Evolutionary conservation across 257 asterid genomes (phyloP), one percentile per base, ranked within the genome.

Genomic region (Forsythia viridissima): DNA sequence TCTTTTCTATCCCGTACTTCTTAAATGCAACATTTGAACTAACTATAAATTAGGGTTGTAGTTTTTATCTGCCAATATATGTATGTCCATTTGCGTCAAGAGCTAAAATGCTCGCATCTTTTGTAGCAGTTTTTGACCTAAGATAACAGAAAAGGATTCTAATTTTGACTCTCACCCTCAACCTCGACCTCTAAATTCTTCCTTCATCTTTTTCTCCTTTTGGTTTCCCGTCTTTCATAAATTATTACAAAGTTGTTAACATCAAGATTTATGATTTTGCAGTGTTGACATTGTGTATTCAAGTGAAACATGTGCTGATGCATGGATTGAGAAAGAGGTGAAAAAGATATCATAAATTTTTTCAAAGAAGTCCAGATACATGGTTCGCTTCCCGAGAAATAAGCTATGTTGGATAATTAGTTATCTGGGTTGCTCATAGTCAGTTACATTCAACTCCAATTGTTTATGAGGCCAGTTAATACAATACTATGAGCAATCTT

Each of bases 261-360:
- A 24, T 81, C 70, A 24, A 71, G 73, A 46, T 65, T 76, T 85
- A 57, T 82, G 21, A 48, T 82, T 76, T 77, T 89, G 88, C 92
- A 95, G 99, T 52, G 77, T 95, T 73, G 99, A 95, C 86, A 66
- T 93, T 38, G 90, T 95, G 69, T 95, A 44, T 88, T 86, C 98
- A 43, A 81, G 87, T 73, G 97, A 93, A 88, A 92, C 98, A 78
- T 92, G 94, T 77, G 99, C 98, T 34, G 99, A 95, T 89, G 87
- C 97, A 80, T 95, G 99, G 98, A 95, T 95, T 71, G 99, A 95
- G 91, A 93, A 93, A 88, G 99, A 95, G 98, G 99, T 95, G 73
- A 85, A 87, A 70, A 80, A 21, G 71, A 61, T 43, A 30, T 43
- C 74, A 24, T 38, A 65, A 5, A n/a, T 40, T 66, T 30, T 24